Evolutionary conservation across 495 filamentous ascomycete genomes (phyloP).

Genomic region (Xylaria venustula): DNA sequence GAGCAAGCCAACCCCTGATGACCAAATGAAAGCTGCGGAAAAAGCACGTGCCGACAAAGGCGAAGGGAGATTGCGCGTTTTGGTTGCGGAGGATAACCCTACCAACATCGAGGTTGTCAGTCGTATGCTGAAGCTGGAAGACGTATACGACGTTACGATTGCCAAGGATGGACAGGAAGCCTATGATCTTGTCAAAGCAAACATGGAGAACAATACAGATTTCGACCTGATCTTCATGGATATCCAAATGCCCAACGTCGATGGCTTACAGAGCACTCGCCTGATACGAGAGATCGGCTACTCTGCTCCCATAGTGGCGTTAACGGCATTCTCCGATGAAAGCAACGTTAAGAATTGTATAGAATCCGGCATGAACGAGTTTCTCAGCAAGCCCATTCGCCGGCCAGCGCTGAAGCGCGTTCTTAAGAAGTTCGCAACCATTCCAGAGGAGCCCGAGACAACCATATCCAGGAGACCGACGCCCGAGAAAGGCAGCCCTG

Average conservation of each 20-base stretch:
- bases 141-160: slow-evolving; percentile 68
- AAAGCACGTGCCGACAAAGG: slow-evolving; percentile 54
- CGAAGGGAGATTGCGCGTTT: slow-evolving; percentile 67
- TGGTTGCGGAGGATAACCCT: slow-evolving; percentile 94
- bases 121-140: slow-evolving; percentile 55
- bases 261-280: slow-evolving; percentile 84
- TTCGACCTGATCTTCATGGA: slow-evolving; percentile 95
- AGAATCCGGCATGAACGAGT: slow-evolving; percentile 73
- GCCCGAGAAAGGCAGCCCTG: slow-evolving; percentile 21
- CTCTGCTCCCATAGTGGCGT: slow-evolving; percentile 82
- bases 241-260: slow-evolving; percentile 91
- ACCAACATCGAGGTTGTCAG: slow-evolving; percentile 92
- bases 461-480: slow-evolving; percentile 31
- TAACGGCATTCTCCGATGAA: slow-evolving; percentile 89
- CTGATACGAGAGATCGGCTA: slow-evolving; percentile 86
- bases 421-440: slow-evolving; percentile 62
- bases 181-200: slow-evolving; percentile 77
- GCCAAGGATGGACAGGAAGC: slow-evolving; percentile 90
- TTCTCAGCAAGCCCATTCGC: slow-evolving; percentile 77
- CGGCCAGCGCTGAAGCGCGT: slow-evolving; percentile 83
- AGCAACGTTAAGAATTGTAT: slow-evolving; percentile 84
- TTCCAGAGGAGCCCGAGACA: slow-evolving; percentile 52
- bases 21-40: slow-evolving; percentile 43
- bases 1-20: slow-evolving; percentile 28
- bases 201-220: slow-evolving; percentile 66